A percentile compares a stretch with the other conserved stretches of the same genome.
Evolutionary conservation across 495 filamentous ascomycete species (phyloP).

Genomic region (Chaetomidium leptoderma): DNA sequence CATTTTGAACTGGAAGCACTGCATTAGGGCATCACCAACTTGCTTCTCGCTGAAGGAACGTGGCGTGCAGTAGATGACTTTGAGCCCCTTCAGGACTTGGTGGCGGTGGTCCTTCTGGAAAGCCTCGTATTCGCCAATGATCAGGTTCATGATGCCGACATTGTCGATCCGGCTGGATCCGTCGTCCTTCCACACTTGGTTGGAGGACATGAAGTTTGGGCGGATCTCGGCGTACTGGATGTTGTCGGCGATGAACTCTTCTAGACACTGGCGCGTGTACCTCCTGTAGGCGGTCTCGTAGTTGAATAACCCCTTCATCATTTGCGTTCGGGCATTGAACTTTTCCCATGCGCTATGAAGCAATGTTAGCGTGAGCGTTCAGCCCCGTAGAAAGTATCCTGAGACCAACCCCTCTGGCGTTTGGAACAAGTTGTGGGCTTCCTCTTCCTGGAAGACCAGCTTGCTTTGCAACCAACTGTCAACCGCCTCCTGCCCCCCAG

Average conservation of each 20-base stretch:
- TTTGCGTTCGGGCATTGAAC: constrained; percentile 52
- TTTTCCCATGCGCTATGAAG: constrained; percentile 50
- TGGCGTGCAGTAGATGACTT: constrained; percentile 52
- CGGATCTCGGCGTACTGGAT: constrained; percentile 57
- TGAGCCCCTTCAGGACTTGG: constrained; percentile 41
- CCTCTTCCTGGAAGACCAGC: constrained; percentile 46
- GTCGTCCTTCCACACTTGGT: constrained; percentile 47
- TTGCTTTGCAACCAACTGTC: constrained; percentile 47
- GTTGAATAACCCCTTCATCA: constrained; percentile 60
- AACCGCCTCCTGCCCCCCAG: constrained; percentile 12
- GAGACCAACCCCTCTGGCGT: constrained; percentile 36
- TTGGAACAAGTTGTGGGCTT: constrained; percentile 40
- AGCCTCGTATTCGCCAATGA: constrained; percentile 43
- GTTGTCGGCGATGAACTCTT: constrained; percentile 50
- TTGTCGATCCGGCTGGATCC: constrained; percentile 42
- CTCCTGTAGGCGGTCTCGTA: constrained; percentile 48
- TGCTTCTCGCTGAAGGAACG: constrained; percentile 53
- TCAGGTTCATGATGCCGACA: constrained; percentile 47
- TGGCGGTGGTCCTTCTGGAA: constrained; percentile 37
- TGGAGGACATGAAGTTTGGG: constrained; percentile 54
- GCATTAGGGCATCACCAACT: constrained; percentile 62
- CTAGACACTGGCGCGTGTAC: constrained; percentile 45
- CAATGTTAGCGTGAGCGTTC: constrained; percentile 1
- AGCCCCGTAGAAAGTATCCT: not conserved
- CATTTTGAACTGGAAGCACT: constrained; percentile 76